A percentile compares a stretch with the other conserved stretches of the same genome.
phyloP scores from a whole-genome alignment of 768 basidiomycete genomes.

The Agrocybe praecox region DNA sequence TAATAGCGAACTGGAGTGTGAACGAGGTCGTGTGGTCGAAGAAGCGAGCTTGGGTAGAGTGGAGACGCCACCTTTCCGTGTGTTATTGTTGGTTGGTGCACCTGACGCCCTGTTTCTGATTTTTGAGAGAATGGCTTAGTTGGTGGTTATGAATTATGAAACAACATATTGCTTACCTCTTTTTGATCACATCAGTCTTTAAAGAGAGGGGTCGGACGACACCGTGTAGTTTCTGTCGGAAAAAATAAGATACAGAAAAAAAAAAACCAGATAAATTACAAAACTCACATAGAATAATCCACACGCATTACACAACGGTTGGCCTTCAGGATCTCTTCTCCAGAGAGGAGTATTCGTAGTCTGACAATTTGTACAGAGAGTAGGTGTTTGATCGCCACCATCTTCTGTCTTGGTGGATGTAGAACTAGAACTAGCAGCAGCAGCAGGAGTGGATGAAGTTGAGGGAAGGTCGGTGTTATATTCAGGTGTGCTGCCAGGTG shows the following conservation, averaged over 20 bases:
- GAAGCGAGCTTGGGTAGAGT: conserved; percentile 76
- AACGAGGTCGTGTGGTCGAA: conserved; percentile 71
- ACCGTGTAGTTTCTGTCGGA: conserved; percentile 85
- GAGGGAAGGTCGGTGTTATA: conserved; percentile 25
- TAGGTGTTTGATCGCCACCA: conserved; percentile 73
- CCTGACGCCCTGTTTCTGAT: conserved; percentile 82
- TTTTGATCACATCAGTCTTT: conserved; percentile 98
- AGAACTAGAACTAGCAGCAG: background rate
- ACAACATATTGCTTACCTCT: conserved; percentile 54
- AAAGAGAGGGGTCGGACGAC: conserved; percentile 92
- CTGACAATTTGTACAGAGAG: conserved; percentile 91
- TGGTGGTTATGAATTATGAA: background rate
- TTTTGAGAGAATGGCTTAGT: conserved; percentile 6
- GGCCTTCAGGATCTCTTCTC: conserved; percentile 91
- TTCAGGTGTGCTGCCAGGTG: conserved; percentile 73
- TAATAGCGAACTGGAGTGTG: conserved; percentile 64
- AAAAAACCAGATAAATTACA: background rate
- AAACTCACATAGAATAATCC: conserved; percentile 21
- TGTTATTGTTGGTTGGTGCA: conserved; percentile 58
- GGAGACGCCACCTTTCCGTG: conserved; percentile 65
- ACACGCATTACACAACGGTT: conserved; percentile 75
- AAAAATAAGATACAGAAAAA: conserved; percentile 2
- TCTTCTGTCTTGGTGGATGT: conserved; percentile 46
- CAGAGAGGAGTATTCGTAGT: conserved; percentile 95
- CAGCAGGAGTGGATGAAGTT: background rate